These are phyloP conservation scores for Cyberlindnera galapagoensis DNA, from an alignment of 805 yeast genomes.

Conservation along the genomic window DNA sequence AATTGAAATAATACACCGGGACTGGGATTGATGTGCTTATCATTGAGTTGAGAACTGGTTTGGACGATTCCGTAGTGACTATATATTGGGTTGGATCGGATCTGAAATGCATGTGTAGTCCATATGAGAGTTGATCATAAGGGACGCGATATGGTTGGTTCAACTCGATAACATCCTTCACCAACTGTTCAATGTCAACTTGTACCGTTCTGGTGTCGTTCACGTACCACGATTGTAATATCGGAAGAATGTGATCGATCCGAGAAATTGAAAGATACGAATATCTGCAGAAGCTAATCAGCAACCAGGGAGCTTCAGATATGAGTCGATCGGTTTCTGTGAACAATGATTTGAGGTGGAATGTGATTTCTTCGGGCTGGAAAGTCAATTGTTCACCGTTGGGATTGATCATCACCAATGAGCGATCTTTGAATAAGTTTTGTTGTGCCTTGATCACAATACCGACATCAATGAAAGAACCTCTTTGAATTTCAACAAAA, in stretches of 20 bases:
- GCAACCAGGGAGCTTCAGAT: not conserved
- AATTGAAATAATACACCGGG: constrained; percentile 7
- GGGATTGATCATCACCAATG: constrained; percentile 5
- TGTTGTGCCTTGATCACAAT: constrained; percentile 7
- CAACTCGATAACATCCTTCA: no score
- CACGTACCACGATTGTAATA: constrained; percentile 11
- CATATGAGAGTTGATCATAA: constrained; percentile 9
- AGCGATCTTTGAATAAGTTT: constrained; percentile 4
- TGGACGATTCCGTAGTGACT: not conserved
- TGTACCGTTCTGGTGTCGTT: constrained; percentile 6
- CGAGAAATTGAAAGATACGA: not conserved
- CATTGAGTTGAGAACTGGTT: constrained; percentile 1
- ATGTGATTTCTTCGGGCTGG: constrained; percentile 7
- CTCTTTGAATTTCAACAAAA: constrained; percentile 6
- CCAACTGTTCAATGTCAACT: no score
- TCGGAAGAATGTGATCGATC: constrained; percentile 7
- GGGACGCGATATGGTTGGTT: no score
- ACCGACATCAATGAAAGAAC: constrained; percentile 2
- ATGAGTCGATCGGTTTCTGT: not conserved
- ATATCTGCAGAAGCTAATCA: not conserved
- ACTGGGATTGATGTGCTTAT: constrained; percentile 8
- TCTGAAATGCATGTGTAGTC: constrained; percentile 8
- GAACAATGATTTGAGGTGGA: constrained; percentile 6
- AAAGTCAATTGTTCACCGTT: constrained; percentile 4
- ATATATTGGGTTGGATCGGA: constrained; percentile 9